Evolutionary conservation across 1,284 basidiomycete species (phyloP).

Genomic region (Naganishia sp.): DNA sequence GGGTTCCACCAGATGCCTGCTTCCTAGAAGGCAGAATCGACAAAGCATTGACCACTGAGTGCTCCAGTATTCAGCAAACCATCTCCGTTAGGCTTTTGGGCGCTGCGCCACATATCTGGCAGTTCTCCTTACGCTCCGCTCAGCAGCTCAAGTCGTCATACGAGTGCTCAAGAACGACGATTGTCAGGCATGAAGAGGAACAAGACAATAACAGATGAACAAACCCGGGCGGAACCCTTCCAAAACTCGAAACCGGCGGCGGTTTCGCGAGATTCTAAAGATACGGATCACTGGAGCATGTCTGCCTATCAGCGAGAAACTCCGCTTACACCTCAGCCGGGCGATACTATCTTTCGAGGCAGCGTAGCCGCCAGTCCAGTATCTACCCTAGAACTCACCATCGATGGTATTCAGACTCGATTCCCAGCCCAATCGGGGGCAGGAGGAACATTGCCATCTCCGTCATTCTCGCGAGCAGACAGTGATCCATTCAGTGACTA

Average conservation of each 20-base stretch:
- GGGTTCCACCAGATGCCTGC: no score
- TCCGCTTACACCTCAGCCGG: no score
- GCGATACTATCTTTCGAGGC: constrained; percentile 19
- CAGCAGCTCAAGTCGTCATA: no score
- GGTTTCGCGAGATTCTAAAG: not conserved
- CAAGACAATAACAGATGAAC: not conserved
- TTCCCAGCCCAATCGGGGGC: not conserved
- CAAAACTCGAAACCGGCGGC: not conserved
- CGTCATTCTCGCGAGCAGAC: not conserved
- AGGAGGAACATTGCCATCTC: not conserved
- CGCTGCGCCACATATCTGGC: no score
- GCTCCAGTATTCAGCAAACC: no score
- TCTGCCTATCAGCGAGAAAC: constrained; percentile 21
- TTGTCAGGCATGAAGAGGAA: no score
- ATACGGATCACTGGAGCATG: constrained; percentile 1
- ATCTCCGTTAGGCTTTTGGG: no score
- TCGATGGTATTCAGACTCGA: constrained; percentile 2
- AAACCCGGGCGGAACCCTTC: not conserved
- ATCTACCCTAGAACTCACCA: constrained; percentile 3
- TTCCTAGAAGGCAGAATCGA: no score
- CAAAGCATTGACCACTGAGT: no score
- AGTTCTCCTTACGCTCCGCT: no score
- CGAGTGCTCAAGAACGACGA: no score
- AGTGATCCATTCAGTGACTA: constrained; percentile 27
- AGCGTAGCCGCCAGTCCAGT: constrained; percentile 11